Conservation (phyloP, 2,329 filamentous ascomycete genomes). For the Aspergillus sp. region DNA sequence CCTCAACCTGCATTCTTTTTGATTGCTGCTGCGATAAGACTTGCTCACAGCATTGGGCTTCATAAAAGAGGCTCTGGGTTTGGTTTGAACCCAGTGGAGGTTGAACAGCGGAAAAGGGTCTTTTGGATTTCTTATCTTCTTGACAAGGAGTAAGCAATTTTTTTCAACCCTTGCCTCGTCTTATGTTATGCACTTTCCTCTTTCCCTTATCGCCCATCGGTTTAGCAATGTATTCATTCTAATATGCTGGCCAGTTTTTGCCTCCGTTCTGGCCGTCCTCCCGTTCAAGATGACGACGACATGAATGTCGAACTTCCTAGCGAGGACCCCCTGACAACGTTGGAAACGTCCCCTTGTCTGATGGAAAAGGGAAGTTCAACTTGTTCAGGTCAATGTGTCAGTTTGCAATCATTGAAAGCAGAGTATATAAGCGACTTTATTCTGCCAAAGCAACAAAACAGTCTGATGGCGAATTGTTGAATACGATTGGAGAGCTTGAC, state of each 20-base stretch:
- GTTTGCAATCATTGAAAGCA: conserved; percentile 86
- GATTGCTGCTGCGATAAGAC: conserved; percentile 81
- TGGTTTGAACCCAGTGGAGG: conserved; percentile 87
- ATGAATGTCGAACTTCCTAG: conserved; percentile 97
- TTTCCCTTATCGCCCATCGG: not conserved
- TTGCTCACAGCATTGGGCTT: conserved; percentile 89
- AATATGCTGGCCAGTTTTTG: conserved; percentile 49
- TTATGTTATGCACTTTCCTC: not conserved
- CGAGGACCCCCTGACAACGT: conserved; percentile 88
- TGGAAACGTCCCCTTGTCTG: conserved; percentile 84
- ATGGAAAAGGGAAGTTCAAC: conserved; percentile 90
- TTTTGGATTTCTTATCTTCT: conserved; percentile 75
- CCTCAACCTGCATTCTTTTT: conserved; percentile 91
- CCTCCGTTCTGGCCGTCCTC: conserved; percentile 65
- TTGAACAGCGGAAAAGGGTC: conserved; percentile 78
- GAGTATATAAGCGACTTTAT: conserved; percentile 89
- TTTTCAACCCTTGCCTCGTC: too few relatives aligned
- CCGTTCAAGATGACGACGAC: conserved; percentile 70
- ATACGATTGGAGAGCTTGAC: conserved; percentile 93
- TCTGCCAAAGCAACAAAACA: conserved; percentile 89
- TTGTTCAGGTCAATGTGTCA: conserved; percentile 90
- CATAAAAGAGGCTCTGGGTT: conserved; percentile 92
- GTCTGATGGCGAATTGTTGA: conserved; percentile 85
- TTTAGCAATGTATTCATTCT: conserved; percentile 1
- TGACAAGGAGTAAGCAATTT: conserved; percentile 58